A percentile compares a stretch with the other conserved stretches of the same genome.
phyloP scores from a whole-genome alignment of 2,329 filamentous ascomycete genomes.

The Cordyceps farinosa region DNA sequence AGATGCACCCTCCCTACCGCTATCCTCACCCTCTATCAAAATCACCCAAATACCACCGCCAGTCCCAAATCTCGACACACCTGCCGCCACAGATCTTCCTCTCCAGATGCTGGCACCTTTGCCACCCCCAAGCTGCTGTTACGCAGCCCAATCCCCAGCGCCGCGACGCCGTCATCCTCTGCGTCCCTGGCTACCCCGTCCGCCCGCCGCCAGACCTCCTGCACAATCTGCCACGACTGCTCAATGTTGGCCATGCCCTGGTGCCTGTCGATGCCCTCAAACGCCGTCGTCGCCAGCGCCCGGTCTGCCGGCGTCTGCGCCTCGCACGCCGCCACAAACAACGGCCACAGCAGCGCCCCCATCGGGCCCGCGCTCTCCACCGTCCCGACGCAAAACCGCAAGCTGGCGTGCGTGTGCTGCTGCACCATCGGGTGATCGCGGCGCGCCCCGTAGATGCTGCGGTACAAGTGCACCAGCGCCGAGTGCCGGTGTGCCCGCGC shows the following conservation, averaged over 20 bases:
- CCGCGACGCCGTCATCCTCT: conserved; percentile 17
- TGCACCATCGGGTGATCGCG: conserved; percentile 50
- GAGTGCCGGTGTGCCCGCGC: conserved; percentile 59
- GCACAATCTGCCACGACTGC: conserved; percentile 56
- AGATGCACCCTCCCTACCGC: not conserved
- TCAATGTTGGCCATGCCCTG: conserved; percentile 66
- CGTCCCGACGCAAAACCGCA: conserved; percentile 53
- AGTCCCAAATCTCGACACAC: conserved; percentile 58
- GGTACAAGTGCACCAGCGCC: conserved; percentile 55
- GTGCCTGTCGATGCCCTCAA: conserved; percentile 49
- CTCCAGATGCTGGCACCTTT: conserved; percentile 3
- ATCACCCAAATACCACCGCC: conserved; percentile 55
- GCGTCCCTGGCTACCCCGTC: conserved; percentile 32
- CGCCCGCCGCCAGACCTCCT: conserved; percentile 57
- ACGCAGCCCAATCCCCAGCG: not conserved
- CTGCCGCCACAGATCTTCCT: conserved; percentile 49
- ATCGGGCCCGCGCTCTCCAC: conserved; percentile 56
- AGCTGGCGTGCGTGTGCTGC: conserved; percentile 46
- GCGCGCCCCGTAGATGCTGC: conserved; percentile 48
- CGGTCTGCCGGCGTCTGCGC: conserved; percentile 49
- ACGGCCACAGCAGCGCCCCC: conserved; percentile 61
- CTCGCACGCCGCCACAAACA: conserved; percentile 62
- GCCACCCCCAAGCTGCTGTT: not conserved
- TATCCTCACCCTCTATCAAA: conserved; percentile 18
- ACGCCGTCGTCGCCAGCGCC: conserved; percentile 47